Base-by-base conservation (phyloP, 2,329 filamentous ascomycete species). In the Beauveria sp. region DNA sequence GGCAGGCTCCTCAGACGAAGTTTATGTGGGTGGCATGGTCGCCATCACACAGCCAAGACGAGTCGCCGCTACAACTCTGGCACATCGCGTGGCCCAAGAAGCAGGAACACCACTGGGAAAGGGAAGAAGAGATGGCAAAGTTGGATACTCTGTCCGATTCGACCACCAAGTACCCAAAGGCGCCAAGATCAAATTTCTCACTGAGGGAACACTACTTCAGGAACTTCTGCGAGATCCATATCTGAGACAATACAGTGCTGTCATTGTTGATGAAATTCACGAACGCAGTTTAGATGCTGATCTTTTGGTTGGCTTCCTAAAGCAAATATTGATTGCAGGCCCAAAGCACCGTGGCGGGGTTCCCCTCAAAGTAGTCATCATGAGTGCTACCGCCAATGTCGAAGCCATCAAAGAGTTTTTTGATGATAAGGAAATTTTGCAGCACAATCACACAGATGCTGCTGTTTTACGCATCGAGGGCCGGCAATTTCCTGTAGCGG, bases 181-280 rank as follows among this genome's bases (percentile, higher is more conserved):
- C n/a, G 90, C 91, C 4, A 87, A 83, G 68, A 88, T 99, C 75
- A 97, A 97, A 70, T 99, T 92, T 68, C 77, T 99, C 64, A 99
- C 94, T 0, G 96, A 99, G 73, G 94, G 94, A 68, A 97, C 96
- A 87, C 79, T 99, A 56, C 80, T 99, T 16, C 92, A 97, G 72
- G 96, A 99, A 73, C 88, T 99, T 73, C 75, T 99, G 63, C 83
- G 88, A 58, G 94, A 99, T 72, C 90, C 91, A 1, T 81, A 87
- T 68, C 80, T 99, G 69, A 84, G 83, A 37, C 86, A 90, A 70
- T 99, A 99, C 71, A 96, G 91, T 68, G 92, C 89, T 3, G 82
- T 99, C 0, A 82, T 99, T 20, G 91, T 99, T 8, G 94, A 99
- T 74, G 94, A 99, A 73, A 94, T 99, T 14, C 94, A 99, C 76